These are phyloP conservation scores for Gossypium gossypioides DNA, from an alignment of 441 rosid genomes.

Conservation along the genomic window DNA sequence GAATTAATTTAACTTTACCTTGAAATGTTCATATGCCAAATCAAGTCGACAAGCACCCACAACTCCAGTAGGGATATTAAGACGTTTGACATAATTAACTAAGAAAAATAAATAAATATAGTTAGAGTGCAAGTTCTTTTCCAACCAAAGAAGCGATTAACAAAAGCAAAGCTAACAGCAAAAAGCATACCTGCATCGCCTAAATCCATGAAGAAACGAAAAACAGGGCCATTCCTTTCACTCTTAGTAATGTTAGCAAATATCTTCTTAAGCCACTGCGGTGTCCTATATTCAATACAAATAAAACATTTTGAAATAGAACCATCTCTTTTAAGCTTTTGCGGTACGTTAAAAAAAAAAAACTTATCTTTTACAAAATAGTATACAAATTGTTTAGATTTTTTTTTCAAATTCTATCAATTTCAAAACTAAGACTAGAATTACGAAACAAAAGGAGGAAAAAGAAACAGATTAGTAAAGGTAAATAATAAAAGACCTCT, in stretches of 20 bases:
- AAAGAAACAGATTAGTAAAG: background rate
- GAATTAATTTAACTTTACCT: slow-evolving; percentile 40
- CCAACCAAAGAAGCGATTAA: slow-evolving; percentile 4
- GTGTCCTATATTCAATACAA: slow-evolving; percentile 43
- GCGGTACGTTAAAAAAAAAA: background rate
- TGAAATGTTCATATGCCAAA: slow-evolving; percentile 88
- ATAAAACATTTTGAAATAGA: background rate
- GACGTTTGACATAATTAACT: slow-evolving; percentile 76
- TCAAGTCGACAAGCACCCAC: slow-evolving; percentile 96
- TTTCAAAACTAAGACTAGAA: background rate
- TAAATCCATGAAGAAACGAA: slow-evolving; percentile 84
- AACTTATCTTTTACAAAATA: no score
- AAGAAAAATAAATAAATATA: slow-evolving; percentile 3
- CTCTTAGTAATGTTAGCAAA: slow-evolving; percentile 68
- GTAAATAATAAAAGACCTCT: slow-evolving; percentile 31
- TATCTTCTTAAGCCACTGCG: slow-evolving; percentile 85
- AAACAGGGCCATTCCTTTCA: slow-evolving; percentile 79
- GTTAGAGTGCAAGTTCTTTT: slow-evolving; percentile 13
- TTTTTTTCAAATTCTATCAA: background rate
- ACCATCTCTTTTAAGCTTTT: background rate
- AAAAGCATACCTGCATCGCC: slow-evolving; percentile 73
- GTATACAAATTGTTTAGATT: background rate
- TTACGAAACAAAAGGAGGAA: no score
- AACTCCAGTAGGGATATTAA: slow-evolving; percentile 86
- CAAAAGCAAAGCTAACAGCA: background rate